Evolutionary conservation across 2,329 filamentous ascomycete genomes (phyloP).

Genomic region (Ambrosiella xylebori): DNA sequence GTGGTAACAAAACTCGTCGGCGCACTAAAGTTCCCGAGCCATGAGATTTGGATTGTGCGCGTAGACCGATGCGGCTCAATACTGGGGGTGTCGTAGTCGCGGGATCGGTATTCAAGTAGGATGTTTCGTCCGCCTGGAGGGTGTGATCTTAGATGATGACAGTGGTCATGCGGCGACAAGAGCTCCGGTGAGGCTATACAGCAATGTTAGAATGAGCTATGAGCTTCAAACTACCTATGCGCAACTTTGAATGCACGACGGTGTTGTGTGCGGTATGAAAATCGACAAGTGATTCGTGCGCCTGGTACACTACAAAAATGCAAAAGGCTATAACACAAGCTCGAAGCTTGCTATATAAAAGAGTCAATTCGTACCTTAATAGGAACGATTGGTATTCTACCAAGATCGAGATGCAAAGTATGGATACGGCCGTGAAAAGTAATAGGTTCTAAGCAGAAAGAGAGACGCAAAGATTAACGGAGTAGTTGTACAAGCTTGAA

Average conservation of each 20-base stretch:
- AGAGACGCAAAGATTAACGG: not conserved
- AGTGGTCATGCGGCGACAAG: not conserved
- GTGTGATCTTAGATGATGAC: too few species aligned
- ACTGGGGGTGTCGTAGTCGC: too few species aligned
- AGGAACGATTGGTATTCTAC: not conserved
- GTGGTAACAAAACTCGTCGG: constrained; percentile 2
- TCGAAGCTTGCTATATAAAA: not conserved
- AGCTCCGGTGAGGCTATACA: not conserved
- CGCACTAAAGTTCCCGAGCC: constrained; percentile 9
- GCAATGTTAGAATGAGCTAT: not conserved
- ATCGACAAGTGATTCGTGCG: not conserved
- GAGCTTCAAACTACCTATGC: not conserved
- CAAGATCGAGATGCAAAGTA: not conserved
- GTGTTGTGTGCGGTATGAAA: not conserved
- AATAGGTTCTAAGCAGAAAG: not conserved
- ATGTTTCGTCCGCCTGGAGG: too few species aligned
- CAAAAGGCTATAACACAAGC: not conserved
- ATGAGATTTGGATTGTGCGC: constrained; percentile 1
- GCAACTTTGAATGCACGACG: not conserved
- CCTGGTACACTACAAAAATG: not conserved
- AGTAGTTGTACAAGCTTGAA: not conserved
- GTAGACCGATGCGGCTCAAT: not conserved
- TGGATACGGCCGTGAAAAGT: not conserved
- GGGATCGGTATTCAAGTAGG: too few species aligned
- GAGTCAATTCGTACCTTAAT: not conserved